Conservation (phyloP, 164 flowering plant genomes). For the Tinospora cordifolia region DNA sequence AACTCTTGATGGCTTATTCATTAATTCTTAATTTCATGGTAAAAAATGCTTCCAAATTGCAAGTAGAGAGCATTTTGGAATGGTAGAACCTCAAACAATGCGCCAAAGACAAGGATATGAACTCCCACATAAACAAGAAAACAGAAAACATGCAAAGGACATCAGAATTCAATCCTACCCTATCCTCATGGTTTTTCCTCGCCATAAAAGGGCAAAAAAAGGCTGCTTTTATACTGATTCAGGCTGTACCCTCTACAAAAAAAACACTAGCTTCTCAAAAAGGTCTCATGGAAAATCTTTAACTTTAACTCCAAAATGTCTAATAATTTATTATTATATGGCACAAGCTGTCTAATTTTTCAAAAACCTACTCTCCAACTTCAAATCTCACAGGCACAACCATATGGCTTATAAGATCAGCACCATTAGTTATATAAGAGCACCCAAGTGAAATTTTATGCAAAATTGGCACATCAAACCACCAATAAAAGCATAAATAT, state of each 20-base stretch:
- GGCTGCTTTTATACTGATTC: background rate
- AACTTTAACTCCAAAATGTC: background rate
- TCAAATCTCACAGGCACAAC: background rate
- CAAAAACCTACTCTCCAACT: background rate
- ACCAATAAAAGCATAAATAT: background rate
- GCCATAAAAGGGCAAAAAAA: background rate
- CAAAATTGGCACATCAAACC: background rate
- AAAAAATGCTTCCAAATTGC: no score
- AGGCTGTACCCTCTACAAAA: background rate
- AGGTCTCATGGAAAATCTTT: background rate
- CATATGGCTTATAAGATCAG: background rate
- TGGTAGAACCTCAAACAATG: no score
- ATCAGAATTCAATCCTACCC: no score
- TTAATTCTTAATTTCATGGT: no score
- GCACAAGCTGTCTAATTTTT: background rate
- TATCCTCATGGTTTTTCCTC: no score
- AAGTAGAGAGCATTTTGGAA: no score
- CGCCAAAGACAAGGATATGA: background rate
- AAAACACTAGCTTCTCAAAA: background rate
- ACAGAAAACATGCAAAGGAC: background rate
- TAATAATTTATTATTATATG: background rate
- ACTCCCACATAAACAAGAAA: background rate
- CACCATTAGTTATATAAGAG: background rate
- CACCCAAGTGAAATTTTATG: background rate
- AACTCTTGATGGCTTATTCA: no score